Base-by-base conservation (phyloP, 495 filamentous ascomycete species). In the Cairneyella variabilis region DNA sequence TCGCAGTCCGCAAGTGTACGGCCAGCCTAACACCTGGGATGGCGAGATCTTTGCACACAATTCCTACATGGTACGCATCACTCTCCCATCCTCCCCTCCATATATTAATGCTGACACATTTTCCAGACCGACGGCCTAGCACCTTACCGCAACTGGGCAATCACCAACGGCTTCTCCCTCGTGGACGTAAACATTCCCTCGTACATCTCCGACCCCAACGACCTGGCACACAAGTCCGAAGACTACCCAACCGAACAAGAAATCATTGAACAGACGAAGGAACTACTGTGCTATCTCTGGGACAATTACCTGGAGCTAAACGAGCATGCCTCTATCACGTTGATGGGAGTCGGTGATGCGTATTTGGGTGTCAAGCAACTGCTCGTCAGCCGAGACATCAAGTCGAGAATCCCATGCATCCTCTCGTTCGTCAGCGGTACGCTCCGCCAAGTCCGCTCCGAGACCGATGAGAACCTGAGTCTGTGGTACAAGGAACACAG, bases 271-370 rank as follows among this genome's bases (percentile, higher is more conserved):
- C 79, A 83, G 37, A 84, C 84, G 0, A 79, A 85, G 49, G 87
- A 93, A 56, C 69, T 97, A 7, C 85, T 90, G 16, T 81, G 79
- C 48, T 97, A 95, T 61, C 66, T 98, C 27, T 98, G 95, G 95
- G 92, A 97, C 59, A 98, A 98, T 62, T 96, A 96, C 59, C 86
- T 98, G 28, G 88, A 95, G 77, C 83, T 86, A 3, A 77, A 82
- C 54, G 80, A 89, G 6, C 64, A 75, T 0, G 79, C 84, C 1
- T 78, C 90, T 20, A 76, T 97, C 20, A 84, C 92, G 65, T 75
- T 97, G 37, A 70, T 99, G 44, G 92, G 93, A 3, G 79, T 95
- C 2, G 95, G 93, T 9, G 80, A 85, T 54, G 80, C 86, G 0
- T 89, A 88, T 56, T 69, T 83, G 8, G 85, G 84, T 0, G 73